Conservation (phyloP, 2,329 filamentous ascomycete genomes). For the Paecilomyces formosus region DNA sequence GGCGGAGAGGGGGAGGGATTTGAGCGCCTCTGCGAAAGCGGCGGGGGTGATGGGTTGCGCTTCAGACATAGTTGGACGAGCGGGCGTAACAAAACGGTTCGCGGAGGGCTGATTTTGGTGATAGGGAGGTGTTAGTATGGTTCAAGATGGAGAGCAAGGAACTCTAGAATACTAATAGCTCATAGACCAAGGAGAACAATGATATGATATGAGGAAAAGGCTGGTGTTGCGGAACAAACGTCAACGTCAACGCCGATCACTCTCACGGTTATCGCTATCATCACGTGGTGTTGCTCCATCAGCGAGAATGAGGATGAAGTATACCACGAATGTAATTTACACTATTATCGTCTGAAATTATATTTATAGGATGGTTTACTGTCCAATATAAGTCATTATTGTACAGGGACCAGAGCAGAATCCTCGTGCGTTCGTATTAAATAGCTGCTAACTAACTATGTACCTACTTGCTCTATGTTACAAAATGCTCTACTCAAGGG, state of each 20-base stretch:
- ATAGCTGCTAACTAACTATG: no score
- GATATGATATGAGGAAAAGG: neutral
- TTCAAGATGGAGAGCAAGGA: neutral
- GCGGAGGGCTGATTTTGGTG: neutral
- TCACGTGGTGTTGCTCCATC: conserved; percentile 8
- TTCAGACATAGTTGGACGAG: conserved; percentile 37
- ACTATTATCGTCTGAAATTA: neutral
- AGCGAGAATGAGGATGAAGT: neutral
- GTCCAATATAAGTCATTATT: neutral
- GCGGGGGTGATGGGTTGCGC: conserved; percentile 42
- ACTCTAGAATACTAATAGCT: neutral
- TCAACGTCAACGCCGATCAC: neutral
- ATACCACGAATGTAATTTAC: neutral
- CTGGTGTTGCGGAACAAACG: neutral
- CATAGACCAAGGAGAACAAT: neutral
- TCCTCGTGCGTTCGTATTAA: no score
- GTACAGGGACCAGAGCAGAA: neutral
- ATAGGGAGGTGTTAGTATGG: neutral
- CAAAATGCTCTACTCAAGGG: no score
- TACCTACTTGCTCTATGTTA: neutral
- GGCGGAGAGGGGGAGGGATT: conserved; percentile 49
- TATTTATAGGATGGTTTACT: neutral
- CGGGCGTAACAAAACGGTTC: neutral
- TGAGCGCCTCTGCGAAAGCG: conserved; percentile 49
- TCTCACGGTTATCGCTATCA: conserved; percentile 8